Evolutionary conservation across 805 yeast genomes (phyloP).

Genomic region (Saccharomyces kudriavzevii): DNA sequence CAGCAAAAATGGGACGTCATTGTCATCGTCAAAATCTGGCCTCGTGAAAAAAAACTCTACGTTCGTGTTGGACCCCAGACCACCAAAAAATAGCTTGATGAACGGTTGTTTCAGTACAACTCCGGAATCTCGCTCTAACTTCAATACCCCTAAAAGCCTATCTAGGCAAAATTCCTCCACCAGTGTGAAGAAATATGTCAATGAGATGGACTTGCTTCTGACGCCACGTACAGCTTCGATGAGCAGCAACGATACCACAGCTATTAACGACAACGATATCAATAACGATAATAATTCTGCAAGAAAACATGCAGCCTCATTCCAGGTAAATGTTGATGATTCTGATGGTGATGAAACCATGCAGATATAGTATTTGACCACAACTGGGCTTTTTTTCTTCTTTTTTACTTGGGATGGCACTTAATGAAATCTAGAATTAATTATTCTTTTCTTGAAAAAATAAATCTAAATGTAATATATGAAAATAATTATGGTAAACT

Average conservation of each 20-base stretch:
- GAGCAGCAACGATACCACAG: not conserved
- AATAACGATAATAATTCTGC: not conserved
- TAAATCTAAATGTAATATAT: not conserved
- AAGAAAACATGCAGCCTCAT: not conserved
- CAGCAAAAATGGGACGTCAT: slow-evolving; percentile 3
- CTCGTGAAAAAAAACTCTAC: slow-evolving; percentile 18
- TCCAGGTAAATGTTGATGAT: not conserved
- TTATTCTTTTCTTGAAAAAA: not conserved
- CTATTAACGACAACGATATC: not conserved
- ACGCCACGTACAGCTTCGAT: not conserved
- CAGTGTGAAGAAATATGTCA: slow-evolving; percentile 3
- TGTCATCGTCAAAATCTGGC: slow-evolving; percentile 6
- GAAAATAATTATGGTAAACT: not conserved
- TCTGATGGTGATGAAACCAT: not conserved
- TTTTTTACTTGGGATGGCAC: not conserved
- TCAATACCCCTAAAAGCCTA: slow-evolving; percentile 21
- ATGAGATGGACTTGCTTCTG: not conserved
- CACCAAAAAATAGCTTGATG: slow-evolving; percentile 26
- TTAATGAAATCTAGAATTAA: not conserved
- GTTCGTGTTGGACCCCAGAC: slow-evolving; percentile 25
- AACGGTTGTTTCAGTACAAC: slow-evolving; percentile 27
- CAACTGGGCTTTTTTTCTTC: not conserved
- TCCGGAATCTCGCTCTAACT: slow-evolving; percentile 26
- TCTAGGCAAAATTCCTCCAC: slow-evolving; percentile 20
- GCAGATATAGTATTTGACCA: not conserved